Conservation (phyloP, 164 flowering plant genomes). For the Malania oleifera region DNA sequence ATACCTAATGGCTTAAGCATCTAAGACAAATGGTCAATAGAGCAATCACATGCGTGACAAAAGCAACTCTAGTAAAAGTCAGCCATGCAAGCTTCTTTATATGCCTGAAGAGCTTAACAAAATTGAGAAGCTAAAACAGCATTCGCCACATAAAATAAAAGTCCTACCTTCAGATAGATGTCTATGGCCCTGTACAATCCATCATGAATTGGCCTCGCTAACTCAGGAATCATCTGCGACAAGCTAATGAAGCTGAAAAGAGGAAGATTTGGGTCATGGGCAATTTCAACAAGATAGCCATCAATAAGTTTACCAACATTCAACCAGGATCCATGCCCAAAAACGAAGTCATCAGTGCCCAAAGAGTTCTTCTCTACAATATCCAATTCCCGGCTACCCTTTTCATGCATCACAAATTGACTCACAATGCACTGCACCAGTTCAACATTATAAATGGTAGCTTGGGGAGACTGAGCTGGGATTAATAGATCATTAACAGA, state of each 20-base stretch:
- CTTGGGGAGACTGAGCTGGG: constrained; percentile 48
- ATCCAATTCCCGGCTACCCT: constrained; percentile 14
- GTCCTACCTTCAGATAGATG: constrained; percentile 65
- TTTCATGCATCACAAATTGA: constrained; percentile 34
- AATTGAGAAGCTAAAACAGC: neutral
- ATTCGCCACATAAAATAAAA: neutral
- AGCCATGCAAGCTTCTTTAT: no score
- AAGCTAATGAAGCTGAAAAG: constrained; percentile 46
- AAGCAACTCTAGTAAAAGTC: no score
- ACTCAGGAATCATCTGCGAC: constrained; percentile 52
- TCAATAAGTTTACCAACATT: constrained; percentile 60
- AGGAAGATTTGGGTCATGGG: constrained; percentile 53
- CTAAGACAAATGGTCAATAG: no score
- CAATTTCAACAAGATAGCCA: constrained; percentile 67
- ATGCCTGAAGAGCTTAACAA: neutral
- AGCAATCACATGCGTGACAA: no score
- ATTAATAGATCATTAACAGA: constrained; percentile 67
- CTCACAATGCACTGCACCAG: constrained; percentile 52
- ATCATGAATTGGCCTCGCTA: constrained; percentile 75
- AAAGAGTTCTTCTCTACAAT: constrained; percentile 29
- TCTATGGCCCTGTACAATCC: constrained; percentile 74
- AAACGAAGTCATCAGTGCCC: constrained; percentile 24
- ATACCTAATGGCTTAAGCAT: no score
- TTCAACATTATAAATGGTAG: constrained; percentile 58
- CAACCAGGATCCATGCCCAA: constrained; percentile 46